Evolutionary conservation across 768 basidiomycete genomes (phyloP), one percentile per base, ranked within the genome.

Genomic region (Phanerochaete carnosa): DNA sequence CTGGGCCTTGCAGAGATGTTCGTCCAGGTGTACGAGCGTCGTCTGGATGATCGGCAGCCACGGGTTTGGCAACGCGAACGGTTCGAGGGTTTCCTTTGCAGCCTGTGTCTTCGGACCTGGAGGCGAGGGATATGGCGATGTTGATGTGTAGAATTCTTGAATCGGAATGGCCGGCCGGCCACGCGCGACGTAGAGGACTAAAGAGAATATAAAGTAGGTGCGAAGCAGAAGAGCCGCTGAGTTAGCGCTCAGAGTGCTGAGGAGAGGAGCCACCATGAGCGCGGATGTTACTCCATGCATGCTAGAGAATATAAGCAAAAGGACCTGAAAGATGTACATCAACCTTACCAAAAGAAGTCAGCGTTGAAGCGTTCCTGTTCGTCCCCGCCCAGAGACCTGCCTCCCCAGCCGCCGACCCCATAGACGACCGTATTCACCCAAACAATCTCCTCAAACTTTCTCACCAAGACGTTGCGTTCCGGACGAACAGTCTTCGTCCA

Each of bases 261-360:
- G 65, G 45, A 84, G 58, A 1, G 86, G 80, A 0, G 83, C 76
- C 29, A 88, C 66, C 76, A 89, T 89, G 25, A 88, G 66, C 5
- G 82, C 77, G 3, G 87, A 88, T 0, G 89, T 92, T 37, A 89
- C 80, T 2, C 86, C 71, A 64, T 85, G 89, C 74, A 87, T 83
- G 15, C 87, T 90, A 39, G 6, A 28, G 49, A 3, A 19, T 4
- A 1, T 4, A 60, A 23, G 33, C 23, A 32, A 28, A 37, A 28
- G 29, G 53, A 39, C 32, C 33, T 51, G 25, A 28, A 29, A 16
- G n/a, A 29, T 63, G 23, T 64, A 23, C 62, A 55, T 12, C 13
- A 76, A n/a, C n/a, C 86, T 64, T 61, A 89, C 87, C 77, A 55
- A 74, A 83, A 81, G 70, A 90, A 89, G 57, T 89, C 83, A 0